phyloP scores from a whole-genome alignment of 179 eudicot genomes.

The Spergularia azorica region DNA sequence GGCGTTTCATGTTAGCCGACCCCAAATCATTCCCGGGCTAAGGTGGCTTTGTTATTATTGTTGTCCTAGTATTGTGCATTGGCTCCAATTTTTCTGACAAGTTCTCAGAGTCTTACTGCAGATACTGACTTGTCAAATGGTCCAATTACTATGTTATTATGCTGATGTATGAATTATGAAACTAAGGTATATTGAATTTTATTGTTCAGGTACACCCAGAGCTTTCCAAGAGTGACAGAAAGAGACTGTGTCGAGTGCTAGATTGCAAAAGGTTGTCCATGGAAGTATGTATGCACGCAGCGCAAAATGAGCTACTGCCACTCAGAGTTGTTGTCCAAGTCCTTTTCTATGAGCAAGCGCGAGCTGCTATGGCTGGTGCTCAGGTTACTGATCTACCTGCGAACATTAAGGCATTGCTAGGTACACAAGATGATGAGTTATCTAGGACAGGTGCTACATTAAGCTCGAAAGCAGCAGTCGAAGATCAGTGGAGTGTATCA shows the following conservation, averaged over 20 bases:
- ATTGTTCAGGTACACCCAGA: conserved; percentile 64
- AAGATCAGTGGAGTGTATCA: conserved; percentile 79
- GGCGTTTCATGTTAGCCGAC: background rate
- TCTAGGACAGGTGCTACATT: conserved; percentile 39
- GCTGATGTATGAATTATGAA: background rate
- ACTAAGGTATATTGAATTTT: background rate
- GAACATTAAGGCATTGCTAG: conserved; percentile 67
- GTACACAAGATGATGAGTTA: conserved; percentile 44
- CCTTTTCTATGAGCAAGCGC: conserved; percentile 87
- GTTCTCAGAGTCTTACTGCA: too few relatives aligned
- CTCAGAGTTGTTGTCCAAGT: conserved; percentile 87
- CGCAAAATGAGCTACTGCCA: conserved; percentile 86
- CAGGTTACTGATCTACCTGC: conserved; percentile 60
- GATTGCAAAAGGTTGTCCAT: conserved; percentile 85
- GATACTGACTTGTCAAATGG: background rate
- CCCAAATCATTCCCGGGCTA: too few relatives aligned
- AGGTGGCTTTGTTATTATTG: background rate
- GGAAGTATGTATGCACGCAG: conserved; percentile 80
- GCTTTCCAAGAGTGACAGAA: conserved; percentile 76
- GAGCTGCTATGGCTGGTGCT: conserved; percentile 57
- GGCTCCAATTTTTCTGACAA: background rate
- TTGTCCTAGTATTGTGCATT: background rate
- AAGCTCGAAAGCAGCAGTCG: conserved; percentile 44
- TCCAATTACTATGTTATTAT: background rate
- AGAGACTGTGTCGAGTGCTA: conserved; percentile 66